phyloP scores from a whole-genome alignment of 768 basidiomycete genomes.

The Termitomyces sp. region DNA sequence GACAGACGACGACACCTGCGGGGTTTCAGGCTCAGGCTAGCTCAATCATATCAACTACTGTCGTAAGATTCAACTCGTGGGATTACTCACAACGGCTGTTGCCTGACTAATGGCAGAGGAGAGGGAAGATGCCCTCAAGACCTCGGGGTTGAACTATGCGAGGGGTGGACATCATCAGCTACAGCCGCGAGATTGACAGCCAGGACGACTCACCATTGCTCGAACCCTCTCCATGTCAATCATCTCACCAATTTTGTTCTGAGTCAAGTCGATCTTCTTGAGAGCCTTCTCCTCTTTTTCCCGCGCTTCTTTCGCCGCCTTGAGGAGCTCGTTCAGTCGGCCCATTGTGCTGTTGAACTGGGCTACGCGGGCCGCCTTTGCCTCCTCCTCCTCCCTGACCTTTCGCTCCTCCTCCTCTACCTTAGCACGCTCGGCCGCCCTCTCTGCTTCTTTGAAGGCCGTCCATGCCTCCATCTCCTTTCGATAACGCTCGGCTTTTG shows the following conservation, averaged over 20 bases:
- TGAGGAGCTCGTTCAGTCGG: not conserved
- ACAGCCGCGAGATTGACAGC: not conserved
- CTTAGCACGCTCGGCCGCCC: not conserved
- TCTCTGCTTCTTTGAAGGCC: not conserved
- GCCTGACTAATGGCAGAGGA: not conserved
- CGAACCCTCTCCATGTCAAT: not conserved
- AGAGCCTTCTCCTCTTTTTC: not conserved
- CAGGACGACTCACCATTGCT: not conserved
- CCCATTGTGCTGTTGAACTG: not conserved
- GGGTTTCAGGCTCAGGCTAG: too few species aligned
- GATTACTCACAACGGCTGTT: not conserved
- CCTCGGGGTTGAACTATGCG: not conserved
- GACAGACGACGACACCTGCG: too few species aligned
- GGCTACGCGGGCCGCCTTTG: not conserved
- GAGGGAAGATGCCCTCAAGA: not conserved
- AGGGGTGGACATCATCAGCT: not conserved
- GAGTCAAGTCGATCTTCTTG: not conserved
- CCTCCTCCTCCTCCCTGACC: not conserved
- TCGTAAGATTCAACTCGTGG: too few species aligned
- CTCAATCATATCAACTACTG: too few species aligned
- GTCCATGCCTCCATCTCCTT: not conserved
- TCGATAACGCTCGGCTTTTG: not conserved
- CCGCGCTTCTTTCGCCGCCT: not conserved
- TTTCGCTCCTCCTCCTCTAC: not conserved
- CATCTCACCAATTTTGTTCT: not conserved